Percentiles rank a stretch among this genome's conserved stretches.
Conservation (phyloP, 371 early-diverging fungal species). For the Chytridium lagenaria region DNA sequence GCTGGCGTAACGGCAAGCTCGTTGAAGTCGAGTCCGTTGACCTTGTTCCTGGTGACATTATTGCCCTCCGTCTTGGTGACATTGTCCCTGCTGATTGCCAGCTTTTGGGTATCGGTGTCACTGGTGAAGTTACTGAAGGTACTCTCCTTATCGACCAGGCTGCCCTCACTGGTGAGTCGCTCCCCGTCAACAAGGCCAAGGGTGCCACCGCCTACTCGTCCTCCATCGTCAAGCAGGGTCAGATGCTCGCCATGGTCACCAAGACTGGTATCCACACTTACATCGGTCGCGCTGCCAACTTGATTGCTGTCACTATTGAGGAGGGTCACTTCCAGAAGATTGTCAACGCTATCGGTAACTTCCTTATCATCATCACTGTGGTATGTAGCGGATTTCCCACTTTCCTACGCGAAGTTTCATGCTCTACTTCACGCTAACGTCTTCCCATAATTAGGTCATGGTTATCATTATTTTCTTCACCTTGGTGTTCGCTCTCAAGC, state of each 20-base stretch:
- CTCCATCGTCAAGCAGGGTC: constrained; percentile 84
- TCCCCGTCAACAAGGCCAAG: constrained; percentile 83
- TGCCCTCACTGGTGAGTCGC: constrained; percentile 92
- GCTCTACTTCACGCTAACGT: background rate
- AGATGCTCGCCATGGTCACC: constrained; percentile 82
- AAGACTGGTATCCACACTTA: constrained; percentile 89
- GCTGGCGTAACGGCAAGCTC: constrained; percentile 78
- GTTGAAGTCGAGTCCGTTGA: constrained; percentile 73
- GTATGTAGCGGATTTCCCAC: constrained; percentile 32
- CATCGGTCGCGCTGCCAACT: constrained; percentile 90
- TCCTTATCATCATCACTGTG: constrained; percentile 81
- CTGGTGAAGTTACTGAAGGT: constrained; percentile 77
- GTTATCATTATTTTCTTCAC: constrained; percentile 83
- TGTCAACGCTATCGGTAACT: constrained; percentile 91
- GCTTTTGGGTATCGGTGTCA: constrained; percentile 78
- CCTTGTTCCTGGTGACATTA: constrained; percentile 83
- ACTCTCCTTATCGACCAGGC: constrained; percentile 92
- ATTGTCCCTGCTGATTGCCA: constrained; percentile 92
- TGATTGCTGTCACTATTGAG: constrained; percentile 84
- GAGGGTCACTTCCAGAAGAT: constrained; percentile 90
- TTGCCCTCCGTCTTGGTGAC: constrained; percentile 89
- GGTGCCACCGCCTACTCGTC: constrained; percentile 84
- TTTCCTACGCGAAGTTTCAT: background rate
- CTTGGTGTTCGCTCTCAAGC: constrained; percentile 26
- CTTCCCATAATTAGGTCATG: constrained; percentile 67